These are phyloP conservation scores for Gyrodon lividus DNA, from an alignment of 768 basidiomycete species.

Conservation along the genomic window DNA sequence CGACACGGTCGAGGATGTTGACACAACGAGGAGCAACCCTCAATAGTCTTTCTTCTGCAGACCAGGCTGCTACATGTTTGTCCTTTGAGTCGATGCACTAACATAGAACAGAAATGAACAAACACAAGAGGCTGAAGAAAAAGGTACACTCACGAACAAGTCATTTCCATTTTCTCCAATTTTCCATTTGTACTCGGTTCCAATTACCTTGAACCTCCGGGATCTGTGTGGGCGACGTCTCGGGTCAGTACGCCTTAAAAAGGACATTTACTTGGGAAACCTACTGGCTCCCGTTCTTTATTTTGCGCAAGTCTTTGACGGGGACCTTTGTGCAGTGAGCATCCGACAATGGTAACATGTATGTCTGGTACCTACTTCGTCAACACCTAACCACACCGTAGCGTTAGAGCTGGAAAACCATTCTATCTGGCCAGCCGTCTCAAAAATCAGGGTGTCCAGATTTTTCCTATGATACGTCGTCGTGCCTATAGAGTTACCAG, in stretches of 20 bases:
- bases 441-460: constrained; percentile 41
- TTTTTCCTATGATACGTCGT: constrained; percentile 53
- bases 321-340: constrained; percentile 30
- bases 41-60: constrained; percentile 37
- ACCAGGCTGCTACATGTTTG: constrained; percentile 48
- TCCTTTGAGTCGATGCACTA: constrained; percentile 53
- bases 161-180: constrained; percentile 41
- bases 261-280: constrained; percentile 6
- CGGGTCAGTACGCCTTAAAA: neutral
- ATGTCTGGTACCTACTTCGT: constrained; percentile 34
- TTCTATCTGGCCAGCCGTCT: constrained; percentile 53
- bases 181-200: constrained; percentile 59
- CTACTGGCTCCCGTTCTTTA: constrained; percentile 53
- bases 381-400: constrained; percentile 47
- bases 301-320: constrained; percentile 47
- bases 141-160: constrained; percentile 41
- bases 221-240: constrained; percentile 36
- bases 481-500: constrained; percentile 39
- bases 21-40: constrained; percentile 41
- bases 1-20: constrained; percentile 45
- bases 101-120: neutral
- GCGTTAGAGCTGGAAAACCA: constrained; percentile 49
- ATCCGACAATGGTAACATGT: neutral
- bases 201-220: constrained; percentile 50
- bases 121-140: neutral